Base-by-base conservation (phyloP, 2,329 filamentous ascomycete genomes). In the Beauveria pseudobassiana region DNA sequence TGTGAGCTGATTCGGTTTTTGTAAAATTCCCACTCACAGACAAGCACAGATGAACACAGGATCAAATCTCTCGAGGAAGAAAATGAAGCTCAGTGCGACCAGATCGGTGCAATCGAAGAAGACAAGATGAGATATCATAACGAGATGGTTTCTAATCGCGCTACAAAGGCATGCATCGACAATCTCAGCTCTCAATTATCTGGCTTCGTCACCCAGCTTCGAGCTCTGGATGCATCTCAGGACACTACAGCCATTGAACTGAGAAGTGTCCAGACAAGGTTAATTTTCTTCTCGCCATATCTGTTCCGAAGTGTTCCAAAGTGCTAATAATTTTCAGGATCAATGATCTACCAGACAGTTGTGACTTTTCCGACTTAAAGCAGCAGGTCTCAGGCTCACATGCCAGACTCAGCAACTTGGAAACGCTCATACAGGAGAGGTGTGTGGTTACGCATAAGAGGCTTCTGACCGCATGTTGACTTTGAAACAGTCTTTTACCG, bases 171-270 rank as follows among this genome's bases (percentile, higher is more conserved):
- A n/a, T 50, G 22, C 5, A 20, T 60, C 3, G 49, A 60, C 2
- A 38, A 26, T 6, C 12, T 60, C 26, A n/a, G 46, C 42, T 52
- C 49, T 20, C 49, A 30, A 24, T 38, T 60, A 14, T n/a, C 30
- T 26, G 22, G 55, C 20, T 26, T 58, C 9, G 22, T 24, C 30
- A 48, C 43, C 12, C 55, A 58, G 28, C 43, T 58, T 26, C 55
- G 55, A 20, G 55, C 45, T 18, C 18, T 58, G 3, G 55, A 58
- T 40, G 45, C 55, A 26, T 58, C 55, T 12, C 43, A 58, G 9
- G 55, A 58, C 28, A 58, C 30, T 7, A 10, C 30, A 24, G 55
- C 55, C 5, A 58, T 58, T 24, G 58, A 60, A 40, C 26, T 60
- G 14, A 45, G 12, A 16, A 7, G n/a, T 14, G 5, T 60, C 5